Evolutionary conservation across 306 rosid genomes (phyloP).

Genomic region (Citrullus amarus): DNA sequence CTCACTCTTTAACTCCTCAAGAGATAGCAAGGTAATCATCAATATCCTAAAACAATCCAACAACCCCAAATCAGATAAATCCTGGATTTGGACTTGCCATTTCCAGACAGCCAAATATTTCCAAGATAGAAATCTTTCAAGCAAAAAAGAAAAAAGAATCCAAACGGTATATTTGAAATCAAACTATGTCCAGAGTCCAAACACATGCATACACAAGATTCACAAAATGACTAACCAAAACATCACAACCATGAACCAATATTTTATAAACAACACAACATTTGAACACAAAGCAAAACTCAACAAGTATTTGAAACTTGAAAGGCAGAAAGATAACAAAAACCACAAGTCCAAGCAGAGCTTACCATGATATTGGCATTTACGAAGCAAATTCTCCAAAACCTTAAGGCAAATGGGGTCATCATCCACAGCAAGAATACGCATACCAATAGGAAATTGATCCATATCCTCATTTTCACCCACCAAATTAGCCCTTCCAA

Average conservation of each 20-base stretch:
- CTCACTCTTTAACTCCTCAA: background rate
- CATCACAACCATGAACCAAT: background rate
- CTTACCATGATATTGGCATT: constrained; percentile 70
- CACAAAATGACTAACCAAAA: background rate
- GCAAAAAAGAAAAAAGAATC: background rate
- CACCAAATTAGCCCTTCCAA: constrained; percentile 22
- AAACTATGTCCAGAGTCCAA: background rate
- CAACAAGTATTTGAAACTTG: background rate
- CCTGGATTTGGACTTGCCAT: background rate
- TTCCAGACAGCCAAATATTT: background rate
- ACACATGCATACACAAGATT: background rate
- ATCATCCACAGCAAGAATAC: constrained; percentile 77
- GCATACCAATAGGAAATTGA: constrained; percentile 71
- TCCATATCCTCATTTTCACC: constrained; percentile 23
- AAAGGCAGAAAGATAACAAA: background rate
- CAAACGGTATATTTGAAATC: background rate
- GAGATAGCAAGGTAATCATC: background rate
- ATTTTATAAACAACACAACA: background rate
- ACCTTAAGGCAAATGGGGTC: constrained; percentile 52
- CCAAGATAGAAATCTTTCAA: background rate
- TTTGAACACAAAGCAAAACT: background rate
- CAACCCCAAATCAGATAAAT: background rate
- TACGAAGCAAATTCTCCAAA: constrained; percentile 53
- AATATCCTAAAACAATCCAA: background rate
- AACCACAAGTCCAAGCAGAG: background rate